phyloP scores from a whole-genome alignment of 192 early-diverging fungal species.

The Backusella sp. region DNA sequence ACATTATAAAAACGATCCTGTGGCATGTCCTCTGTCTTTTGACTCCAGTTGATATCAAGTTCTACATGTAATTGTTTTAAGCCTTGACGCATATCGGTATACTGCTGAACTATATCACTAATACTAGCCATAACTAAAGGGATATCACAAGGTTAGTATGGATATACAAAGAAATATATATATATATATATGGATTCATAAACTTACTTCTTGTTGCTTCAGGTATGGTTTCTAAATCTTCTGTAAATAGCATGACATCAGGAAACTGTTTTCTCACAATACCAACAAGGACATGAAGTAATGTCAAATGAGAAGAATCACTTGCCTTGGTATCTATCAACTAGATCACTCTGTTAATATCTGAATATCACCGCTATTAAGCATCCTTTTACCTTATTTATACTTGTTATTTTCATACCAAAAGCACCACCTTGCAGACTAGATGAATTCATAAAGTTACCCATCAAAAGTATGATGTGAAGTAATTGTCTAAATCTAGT shows the following conservation, averaged over 20 bases:
- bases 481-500: constrained; percentile 67
- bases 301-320: constrained; percentile 58
- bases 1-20: constrained; percentile 66
- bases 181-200: not conserved
- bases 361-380: too few species aligned
- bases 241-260: constrained; percentile 52
- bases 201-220: constrained; percentile 60
- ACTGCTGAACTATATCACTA: constrained; percentile 32
- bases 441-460: constrained; percentile 82
- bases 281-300: constrained; percentile 70
- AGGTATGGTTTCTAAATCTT: constrained; percentile 64
- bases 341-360: constrained; percentile 7
- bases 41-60: constrained; percentile 37
- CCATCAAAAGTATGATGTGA: constrained; percentile 68
- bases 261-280: constrained; percentile 65
- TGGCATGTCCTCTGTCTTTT: constrained; percentile 24
- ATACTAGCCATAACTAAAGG: constrained; percentile 25
- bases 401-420: constrained; percentile 77
- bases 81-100: constrained; percentile 32
- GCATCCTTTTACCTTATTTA: constrained; percentile 57
- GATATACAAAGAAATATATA: not conserved
- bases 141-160: not conserved
- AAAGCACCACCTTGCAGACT: constrained; percentile 79
- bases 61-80: constrained; percentile 48
- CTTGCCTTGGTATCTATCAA: constrained; percentile 80